Conservation (phyloP, 805 yeast genomes). For the Pichia scutulata region DNA sequence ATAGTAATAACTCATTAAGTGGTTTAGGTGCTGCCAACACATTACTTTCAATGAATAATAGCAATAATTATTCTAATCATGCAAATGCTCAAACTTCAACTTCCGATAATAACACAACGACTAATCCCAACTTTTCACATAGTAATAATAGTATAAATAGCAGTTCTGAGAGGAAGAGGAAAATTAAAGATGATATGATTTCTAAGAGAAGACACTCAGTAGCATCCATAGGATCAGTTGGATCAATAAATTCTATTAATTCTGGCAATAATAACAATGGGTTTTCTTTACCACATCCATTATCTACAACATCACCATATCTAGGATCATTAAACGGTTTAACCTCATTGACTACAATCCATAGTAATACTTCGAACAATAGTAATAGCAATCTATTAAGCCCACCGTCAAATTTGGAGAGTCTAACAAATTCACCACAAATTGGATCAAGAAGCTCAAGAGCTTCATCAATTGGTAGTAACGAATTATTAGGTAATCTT, state of each 20-base stretch:
- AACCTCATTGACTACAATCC: conserved; percentile 2
- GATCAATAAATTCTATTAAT: background rate
- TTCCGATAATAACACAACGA: background rate
- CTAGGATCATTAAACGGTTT: conserved; percentile 1
- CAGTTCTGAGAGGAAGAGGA: conserved; percentile 22
- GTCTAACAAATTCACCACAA: conserved; percentile 8
- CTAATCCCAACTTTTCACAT: background rate
- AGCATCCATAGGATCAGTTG: conserved; percentile 19
- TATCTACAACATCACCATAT: conserved; percentile 18
- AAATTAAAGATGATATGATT: conserved; percentile 19
- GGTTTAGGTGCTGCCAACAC: conserved; percentile 4
- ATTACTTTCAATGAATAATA: background rate
- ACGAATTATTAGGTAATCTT: conserved; percentile 2
- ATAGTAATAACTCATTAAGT: background rate
- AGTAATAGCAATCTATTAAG: background rate
- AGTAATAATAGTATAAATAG: conserved; percentile 10
- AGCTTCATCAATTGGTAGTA: conserved; percentile 11
- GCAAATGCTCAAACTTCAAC: background rate
- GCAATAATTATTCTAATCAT: background rate
- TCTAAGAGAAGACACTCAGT: conserved; percentile 27
- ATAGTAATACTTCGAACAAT: background rate
- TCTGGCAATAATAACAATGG: conserved; percentile 3
- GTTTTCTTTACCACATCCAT: conserved; percentile 20
- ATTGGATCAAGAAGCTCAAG: conserved; percentile 10
- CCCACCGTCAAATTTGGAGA: conserved; percentile 5